phyloP scores from a whole-genome alignment of 768 basidiomycete species.

The Rhodotorula sphaerocarpa region DNA sequence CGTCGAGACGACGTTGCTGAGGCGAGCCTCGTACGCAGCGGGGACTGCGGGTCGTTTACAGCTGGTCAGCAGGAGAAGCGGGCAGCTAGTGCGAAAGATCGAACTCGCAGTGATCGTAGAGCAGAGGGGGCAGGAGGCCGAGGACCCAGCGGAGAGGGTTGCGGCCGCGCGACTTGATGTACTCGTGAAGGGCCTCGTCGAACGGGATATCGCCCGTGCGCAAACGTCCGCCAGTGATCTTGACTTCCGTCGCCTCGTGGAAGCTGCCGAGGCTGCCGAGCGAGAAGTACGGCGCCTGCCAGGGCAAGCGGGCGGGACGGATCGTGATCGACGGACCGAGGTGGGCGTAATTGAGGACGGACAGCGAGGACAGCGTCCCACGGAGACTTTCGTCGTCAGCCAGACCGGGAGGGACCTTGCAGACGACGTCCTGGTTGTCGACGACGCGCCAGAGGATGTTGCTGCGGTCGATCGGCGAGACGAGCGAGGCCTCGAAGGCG shows the following conservation, averaged over 20 bases:
- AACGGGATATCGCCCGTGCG: not conserved
- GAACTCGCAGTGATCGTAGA: not conserved
- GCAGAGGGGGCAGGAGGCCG: not conserved
- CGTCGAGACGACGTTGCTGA: conserved; percentile 84
- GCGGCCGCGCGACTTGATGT: not conserved
- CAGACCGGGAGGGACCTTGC: conserved; percentile 16
- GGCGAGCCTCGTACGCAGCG: conserved; percentile 44
- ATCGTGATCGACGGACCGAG: conserved; percentile 15
- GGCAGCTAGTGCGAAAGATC: not conserved
- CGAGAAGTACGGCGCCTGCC: not conserved
- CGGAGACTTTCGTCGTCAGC: conserved; percentile 7
- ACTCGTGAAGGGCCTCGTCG: not conserved
- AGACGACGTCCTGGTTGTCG: conserved; percentile 24
- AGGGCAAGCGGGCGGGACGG: not conserved
- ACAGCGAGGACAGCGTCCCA: not conserved
- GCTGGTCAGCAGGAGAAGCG: not conserved
- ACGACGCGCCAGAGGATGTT: conserved; percentile 26
- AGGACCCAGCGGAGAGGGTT: not conserved
- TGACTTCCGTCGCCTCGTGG: conserved; percentile 5
- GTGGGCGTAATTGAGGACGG: conserved; percentile 17
- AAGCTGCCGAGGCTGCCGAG: conserved; percentile 7
- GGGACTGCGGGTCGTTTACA: not conserved
- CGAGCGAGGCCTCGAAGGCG: conserved; percentile 12
- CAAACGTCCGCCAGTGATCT: not conserved
- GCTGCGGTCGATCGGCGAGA: conserved; percentile 20